A percentile compares a stretch with the other conserved stretches of the same genome.
Conservation (phyloP, 768 basidiomycete species). For the Mycena crocata region DNA sequence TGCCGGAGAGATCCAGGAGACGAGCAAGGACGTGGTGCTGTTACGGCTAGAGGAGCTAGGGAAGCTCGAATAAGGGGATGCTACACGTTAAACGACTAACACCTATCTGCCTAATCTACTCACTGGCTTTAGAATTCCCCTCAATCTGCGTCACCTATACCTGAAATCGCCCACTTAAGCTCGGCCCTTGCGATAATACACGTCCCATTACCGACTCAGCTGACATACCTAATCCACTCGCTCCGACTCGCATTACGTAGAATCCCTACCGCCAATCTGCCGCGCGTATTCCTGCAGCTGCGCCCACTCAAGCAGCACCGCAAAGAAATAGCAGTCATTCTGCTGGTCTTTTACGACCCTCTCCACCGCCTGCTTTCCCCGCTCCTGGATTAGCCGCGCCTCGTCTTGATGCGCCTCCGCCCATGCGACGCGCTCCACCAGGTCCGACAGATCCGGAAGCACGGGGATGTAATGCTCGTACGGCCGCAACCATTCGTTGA, state of each 20-base stretch:
- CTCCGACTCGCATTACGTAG: no score
- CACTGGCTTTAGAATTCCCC: not conserved
- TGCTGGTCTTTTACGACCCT: conserved; percentile 8
- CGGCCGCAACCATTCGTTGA: conserved; percentile 10
- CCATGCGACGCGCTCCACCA: not conserved
- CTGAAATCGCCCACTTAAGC: conserved; percentile 22
- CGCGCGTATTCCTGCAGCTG: conserved; percentile 12
- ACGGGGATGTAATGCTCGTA: conserved; percentile 12
- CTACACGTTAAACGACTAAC: not conserved
- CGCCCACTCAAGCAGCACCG: conserved; percentile 24
- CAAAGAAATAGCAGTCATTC: not conserved
- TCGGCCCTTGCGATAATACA: no score
- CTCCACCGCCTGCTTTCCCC: conserved; percentile 3
- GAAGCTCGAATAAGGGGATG: conserved; percentile 77
- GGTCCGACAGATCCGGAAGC: not conserved
- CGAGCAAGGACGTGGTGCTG: conserved; percentile 95
- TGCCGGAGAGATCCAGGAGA: conserved; percentile 98
- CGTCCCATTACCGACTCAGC: no score
- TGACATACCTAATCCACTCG: no score
- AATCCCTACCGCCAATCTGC: not conserved
- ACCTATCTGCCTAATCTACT: not conserved
- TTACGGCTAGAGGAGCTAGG: conserved; percentile 91
- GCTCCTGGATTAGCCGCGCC: conserved; percentile 14
- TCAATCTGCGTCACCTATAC: not conserved
- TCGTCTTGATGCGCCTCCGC: not conserved